phyloP scores from a whole-genome alignment of 768 basidiomycete species.

The Coprinopsis marcescibilis region DNA sequence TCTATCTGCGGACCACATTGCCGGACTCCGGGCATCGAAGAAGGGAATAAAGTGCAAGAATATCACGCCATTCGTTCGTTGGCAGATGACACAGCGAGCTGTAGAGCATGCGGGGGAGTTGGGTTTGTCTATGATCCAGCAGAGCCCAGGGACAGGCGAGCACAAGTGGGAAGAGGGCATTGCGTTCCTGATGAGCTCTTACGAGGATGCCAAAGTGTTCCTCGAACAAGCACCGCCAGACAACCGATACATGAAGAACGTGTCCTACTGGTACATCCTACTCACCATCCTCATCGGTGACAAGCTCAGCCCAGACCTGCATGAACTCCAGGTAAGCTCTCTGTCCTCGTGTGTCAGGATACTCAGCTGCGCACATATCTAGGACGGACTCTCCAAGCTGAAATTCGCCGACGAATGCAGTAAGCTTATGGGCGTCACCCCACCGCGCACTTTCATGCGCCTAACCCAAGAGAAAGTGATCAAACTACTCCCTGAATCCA shows the following conservation, averaged over 20 bases:
- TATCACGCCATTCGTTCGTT: constrained; percentile 50
- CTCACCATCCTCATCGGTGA: constrained; percentile 49
- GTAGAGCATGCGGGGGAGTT: constrained; percentile 55
- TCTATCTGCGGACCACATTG: constrained; percentile 38
- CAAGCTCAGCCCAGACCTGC: constrained; percentile 41
- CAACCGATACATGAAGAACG: constrained; percentile 52
- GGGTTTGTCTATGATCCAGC: constrained; percentile 44
- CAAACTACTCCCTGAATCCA: constrained; percentile 37
- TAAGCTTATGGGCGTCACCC: constrained; percentile 38
- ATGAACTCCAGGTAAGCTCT: constrained; percentile 42
- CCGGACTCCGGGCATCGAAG: constrained; percentile 58
- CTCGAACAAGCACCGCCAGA: constrained; percentile 55
- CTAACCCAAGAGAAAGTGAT: constrained; percentile 47
- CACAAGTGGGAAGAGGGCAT: constrained; percentile 53
- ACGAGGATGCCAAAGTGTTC: constrained; percentile 55
- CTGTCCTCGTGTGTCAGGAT: background rate
- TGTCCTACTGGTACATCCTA: constrained; percentile 54
- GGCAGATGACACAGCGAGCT: constrained; percentile 54
- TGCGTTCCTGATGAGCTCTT: constrained; percentile 53
- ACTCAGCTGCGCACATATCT: background rate
- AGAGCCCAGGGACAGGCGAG: constrained; percentile 33
- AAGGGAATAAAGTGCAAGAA: constrained; percentile 56
- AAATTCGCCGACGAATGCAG: constrained; percentile 49
- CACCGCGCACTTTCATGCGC: constrained; percentile 47
- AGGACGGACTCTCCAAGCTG: constrained; percentile 36